Percentiles rank a stretch among this genome's conserved stretches.
Conservation (phyloP, 2,329 filamentous ascomycete species). For the Verticillium tricorpus region DNA sequence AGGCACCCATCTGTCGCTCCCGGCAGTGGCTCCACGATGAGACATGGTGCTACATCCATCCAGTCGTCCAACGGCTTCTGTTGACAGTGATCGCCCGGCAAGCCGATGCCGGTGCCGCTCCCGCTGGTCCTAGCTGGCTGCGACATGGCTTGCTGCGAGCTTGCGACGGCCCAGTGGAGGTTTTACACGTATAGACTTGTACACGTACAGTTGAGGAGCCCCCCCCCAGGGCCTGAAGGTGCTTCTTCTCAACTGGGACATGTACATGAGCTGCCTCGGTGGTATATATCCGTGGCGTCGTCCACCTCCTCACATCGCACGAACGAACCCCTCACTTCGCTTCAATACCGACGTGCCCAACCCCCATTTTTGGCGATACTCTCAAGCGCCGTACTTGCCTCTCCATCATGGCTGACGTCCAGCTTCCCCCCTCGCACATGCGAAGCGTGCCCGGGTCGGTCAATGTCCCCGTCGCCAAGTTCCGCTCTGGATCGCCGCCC, state of each 20-base stretch:
- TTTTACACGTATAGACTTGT: not conserved
- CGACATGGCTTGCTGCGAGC: not conserved
- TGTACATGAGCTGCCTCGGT: not conserved
- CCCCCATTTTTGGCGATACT: too few species aligned
- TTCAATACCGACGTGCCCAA: too few species aligned
- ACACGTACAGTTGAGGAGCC: not conserved
- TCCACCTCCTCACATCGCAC: not conserved
- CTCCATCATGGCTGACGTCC: not conserved
- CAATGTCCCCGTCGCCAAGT: conserved; percentile 44
- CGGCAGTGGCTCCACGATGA: not conserved
- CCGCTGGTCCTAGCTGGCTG: not conserved
- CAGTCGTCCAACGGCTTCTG: not conserved
- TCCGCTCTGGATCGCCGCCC: conserved; percentile 27
- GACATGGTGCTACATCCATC: not conserved
- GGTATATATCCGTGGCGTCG: not conserved
- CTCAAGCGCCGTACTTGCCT: too few species aligned
- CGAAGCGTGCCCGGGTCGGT: conserved; percentile 41
- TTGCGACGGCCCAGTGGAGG: not conserved
- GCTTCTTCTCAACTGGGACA: not conserved
- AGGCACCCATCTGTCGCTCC: not conserved
- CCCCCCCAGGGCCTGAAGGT: too few species aligned
- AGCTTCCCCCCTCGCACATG: not conserved
- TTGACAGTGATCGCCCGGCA: not conserved
- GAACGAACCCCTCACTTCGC: not conserved
- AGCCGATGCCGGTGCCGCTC: not conserved